phyloP scores from a whole-genome alignment of 2,329 filamentous ascomycete species.

The Aspergillus neotritici region DNA sequence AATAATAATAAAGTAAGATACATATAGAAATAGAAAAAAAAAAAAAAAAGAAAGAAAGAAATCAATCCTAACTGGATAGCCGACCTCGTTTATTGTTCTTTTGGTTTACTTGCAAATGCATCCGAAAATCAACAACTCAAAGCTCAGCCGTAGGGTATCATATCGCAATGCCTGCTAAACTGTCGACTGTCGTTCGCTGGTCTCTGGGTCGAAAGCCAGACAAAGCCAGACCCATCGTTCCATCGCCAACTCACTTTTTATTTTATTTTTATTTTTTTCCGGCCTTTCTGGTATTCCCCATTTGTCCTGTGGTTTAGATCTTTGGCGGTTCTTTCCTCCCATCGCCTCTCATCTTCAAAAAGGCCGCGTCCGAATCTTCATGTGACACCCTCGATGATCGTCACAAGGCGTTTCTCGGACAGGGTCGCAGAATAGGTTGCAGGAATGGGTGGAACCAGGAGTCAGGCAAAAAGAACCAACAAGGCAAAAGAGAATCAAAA shows the following conservation, averaged over 20 bases:
- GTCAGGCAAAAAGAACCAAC: slow-evolving; percentile 6
- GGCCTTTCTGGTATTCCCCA: not conserved
- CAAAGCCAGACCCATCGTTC: too few species aligned
- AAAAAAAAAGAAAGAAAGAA: not conserved
- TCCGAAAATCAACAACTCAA: slow-evolving; percentile 21
- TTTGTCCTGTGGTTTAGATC: not conserved
- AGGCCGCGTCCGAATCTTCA: not conserved
- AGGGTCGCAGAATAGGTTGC: slow-evolving; percentile 2
- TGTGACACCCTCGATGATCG: too few species aligned
- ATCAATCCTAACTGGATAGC: not conserved
- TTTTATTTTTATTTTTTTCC: not conserved
- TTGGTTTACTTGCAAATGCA: slow-evolving; percentile 16
- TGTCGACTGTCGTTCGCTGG: slow-evolving; percentile 31
- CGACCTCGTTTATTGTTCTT: not conserved
- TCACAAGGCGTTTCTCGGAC: too few species aligned
- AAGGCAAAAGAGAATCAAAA: slow-evolving; percentile 8
- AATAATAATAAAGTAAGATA: not conserved
- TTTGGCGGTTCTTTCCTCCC: too few species aligned
- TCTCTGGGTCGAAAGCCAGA: slow-evolving; percentile 9
- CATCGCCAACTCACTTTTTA: slow-evolving; percentile 1
- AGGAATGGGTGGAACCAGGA: slow-evolving; percentile 5
- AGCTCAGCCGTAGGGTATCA: slow-evolving; percentile 40
- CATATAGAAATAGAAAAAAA: not conserved
- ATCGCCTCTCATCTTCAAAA: not conserved
- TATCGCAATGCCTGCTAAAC: slow-evolving; percentile 40